Base-by-base conservation (phyloP, 2,329 filamentous ascomycete species). In the Sporothrix protearum region DNA sequence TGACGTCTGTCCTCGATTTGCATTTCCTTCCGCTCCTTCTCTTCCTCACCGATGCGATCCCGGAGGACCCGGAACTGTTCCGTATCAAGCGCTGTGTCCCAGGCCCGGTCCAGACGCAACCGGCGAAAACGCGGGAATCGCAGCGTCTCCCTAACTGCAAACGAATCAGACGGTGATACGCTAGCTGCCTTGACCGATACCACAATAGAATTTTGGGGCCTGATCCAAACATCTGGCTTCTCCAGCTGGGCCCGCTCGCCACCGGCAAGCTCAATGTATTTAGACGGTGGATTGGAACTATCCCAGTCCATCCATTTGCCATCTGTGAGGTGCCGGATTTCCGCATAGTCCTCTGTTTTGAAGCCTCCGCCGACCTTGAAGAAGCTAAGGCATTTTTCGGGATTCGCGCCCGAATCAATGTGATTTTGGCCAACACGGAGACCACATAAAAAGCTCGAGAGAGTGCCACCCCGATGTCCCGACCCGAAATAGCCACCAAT, bases 361-460 rank as follows among this genome's bases (percentile, higher is more conserved):
- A 98, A 94, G 0, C 96, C 96, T 69, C 96, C 96, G n/a, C 96
- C 96, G 19, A 99, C 96, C 80, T 96, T 97, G 85, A 94, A 97
- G 82, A 99, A 97, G n/a, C 94, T 97, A 76, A 90, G 92, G 77
- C 90, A 96, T 79, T 93, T 94, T 80, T 92, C 91, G 0, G 89
- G 86, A 73, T 89, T 86, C 5, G 83, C 83, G 1, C 87, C 87
- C 2, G 83, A 82, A 47, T 85, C 82, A 45, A 91, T 85, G 42
- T 92, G 86, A 73, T 90, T 87, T 75, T 91, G 87, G 68, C 93
- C 89, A 0, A 91, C 89, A 36, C 93, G 87, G 9, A 99, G 83
- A 0, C 94, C 96, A 77, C 95, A 97, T n/a, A 99, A 80, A 78
- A 95, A 99, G 73, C 91, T 96, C 0, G 94, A 93, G 3, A 97